Evolutionary conservation across 495 filamentous ascomycete genomes (phyloP).

Genomic region (Chaetomium cochliodes): DNA sequence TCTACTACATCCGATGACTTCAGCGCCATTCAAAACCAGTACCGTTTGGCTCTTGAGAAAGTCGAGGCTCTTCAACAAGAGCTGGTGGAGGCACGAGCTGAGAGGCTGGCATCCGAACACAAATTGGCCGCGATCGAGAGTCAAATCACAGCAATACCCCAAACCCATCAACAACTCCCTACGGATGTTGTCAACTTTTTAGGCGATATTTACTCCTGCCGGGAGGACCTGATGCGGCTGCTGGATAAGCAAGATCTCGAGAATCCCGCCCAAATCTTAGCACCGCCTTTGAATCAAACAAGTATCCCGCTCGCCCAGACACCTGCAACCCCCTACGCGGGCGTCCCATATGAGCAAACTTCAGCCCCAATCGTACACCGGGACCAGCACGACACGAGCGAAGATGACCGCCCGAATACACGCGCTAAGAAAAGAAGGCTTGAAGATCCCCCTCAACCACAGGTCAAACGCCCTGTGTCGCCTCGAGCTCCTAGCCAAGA

Average conservation of each 20-base stretch:
- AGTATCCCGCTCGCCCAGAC: neutral
- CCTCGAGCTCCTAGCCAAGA: slow-evolving; percentile 11
- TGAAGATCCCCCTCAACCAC: neutral
- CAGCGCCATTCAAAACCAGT: slow-evolving; percentile 22
- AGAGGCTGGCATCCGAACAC: slow-evolving; percentile 16
- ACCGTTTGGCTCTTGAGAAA: slow-evolving; percentile 17
- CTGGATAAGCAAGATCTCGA: slow-evolving; percentile 14
- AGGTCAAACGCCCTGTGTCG: slow-evolving; percentile 3
- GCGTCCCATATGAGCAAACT: neutral
- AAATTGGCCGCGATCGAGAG: slow-evolving; percentile 23
- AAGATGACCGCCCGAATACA: neutral
- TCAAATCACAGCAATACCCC: neutral
- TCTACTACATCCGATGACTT: slow-evolving; percentile 14
- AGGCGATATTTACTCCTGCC: slow-evolving; percentile 16
- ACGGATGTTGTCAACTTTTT: slow-evolving; percentile 17
- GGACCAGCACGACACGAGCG: neutral
- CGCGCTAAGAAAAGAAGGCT: slow-evolving; percentile 8
- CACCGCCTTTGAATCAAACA: neutral
- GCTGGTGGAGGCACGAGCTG: slow-evolving; percentile 21
- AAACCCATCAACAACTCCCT: slow-evolving; percentile 2
- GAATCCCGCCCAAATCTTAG: neutral
- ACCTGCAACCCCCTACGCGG: neutral
- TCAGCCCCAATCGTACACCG: neutral
- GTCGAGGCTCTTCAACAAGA: slow-evolving; percentile 26
- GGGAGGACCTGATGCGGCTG: slow-evolving; percentile 20